Conservation (phyloP, 1,139 yeast species). For the Nakaseomyces delphensis region DNA sequence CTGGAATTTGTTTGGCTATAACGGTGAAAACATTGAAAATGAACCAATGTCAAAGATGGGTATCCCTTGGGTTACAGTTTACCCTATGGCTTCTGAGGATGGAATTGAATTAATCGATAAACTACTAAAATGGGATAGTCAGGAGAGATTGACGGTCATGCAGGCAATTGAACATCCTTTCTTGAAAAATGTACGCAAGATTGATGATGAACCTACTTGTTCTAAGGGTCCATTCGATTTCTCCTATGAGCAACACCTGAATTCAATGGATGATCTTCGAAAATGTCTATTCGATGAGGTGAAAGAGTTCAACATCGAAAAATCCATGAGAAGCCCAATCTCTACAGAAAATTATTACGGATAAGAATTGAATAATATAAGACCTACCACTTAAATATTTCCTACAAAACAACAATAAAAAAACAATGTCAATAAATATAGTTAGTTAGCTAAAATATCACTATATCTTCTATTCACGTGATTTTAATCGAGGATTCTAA, state of each 20-base stretch:
- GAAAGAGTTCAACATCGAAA: slow-evolving; percentile 17
- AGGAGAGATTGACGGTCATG: slow-evolving; percentile 39
- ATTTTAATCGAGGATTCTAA: too few species aligned
- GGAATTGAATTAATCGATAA: slow-evolving; percentile 43
- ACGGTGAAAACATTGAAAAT: slow-evolving; percentile 26
- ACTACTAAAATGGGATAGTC: slow-evolving; percentile 57
- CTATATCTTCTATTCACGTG: too few species aligned
- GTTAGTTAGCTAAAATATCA: too few species aligned
- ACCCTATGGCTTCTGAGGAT: slow-evolving; percentile 47
- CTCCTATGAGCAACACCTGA: slow-evolving; percentile 41
- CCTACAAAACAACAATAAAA: neutral
- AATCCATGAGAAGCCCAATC: neutral
- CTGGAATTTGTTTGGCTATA: slow-evolving; percentile 34
- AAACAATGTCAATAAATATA: too few species aligned
- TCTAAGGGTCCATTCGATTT: slow-evolving; percentile 44
- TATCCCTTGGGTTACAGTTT: slow-evolving; percentile 42
- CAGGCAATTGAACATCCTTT: slow-evolving; percentile 47
- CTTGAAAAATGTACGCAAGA: slow-evolving; percentile 41
- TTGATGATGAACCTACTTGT: slow-evolving; percentile 43
- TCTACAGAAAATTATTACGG: neutral
- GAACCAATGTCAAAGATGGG: slow-evolving; percentile 15
- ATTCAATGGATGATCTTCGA: slow-evolving; percentile 28
- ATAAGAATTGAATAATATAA: neutral
- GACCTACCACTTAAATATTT: neutral
- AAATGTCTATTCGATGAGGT: slow-evolving; percentile 26